phyloP scores from a whole-genome alignment of 192 early-diverging fungal species.

The Dissophora ornata region DNA sequence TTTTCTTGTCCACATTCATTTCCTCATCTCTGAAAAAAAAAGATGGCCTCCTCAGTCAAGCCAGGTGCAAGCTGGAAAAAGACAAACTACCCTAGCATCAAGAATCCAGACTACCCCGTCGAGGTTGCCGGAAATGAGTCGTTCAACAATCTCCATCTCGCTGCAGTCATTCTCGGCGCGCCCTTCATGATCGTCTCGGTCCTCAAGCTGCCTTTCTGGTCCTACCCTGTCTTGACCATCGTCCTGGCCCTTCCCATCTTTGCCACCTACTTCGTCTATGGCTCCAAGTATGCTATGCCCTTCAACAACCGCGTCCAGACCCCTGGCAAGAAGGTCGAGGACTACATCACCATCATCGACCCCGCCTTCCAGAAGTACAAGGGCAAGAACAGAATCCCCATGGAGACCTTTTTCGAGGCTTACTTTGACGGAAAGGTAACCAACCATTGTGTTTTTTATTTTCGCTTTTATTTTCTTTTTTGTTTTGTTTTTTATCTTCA shows the following conservation, averaged over 20 bases:
- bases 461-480: not conserved
- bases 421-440: conserved; percentile 88
- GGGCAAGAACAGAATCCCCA: conserved; percentile 90
- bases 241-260: conserved; percentile 79
- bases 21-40: conserved; percentile 12
- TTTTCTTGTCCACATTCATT: too few relatives aligned
- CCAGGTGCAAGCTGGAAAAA: conserved; percentile 58
- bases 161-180: conserved; percentile 67
- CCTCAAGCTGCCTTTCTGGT: conserved; percentile 71
- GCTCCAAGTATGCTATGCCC: conserved; percentile 72
- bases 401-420: conserved; percentile 97
- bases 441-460: not conserved
- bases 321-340: conserved; percentile 84
- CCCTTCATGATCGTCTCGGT: conserved; percentile 75
- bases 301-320: conserved; percentile 75
- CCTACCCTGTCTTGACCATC: conserved; percentile 69
- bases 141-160: conserved; percentile 81
- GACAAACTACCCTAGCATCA: conserved; percentile 63
- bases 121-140: conserved; percentile 89
- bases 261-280: conserved; percentile 73
- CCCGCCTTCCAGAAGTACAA: conserved; percentile 77
- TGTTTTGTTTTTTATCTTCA: not conserved
- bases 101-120: conserved; percentile 72
- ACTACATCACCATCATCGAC: conserved; percentile 92
- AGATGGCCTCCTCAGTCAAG: conserved; percentile 52